Evolutionary conservation across 2,329 filamentous ascomycete species (phyloP).

Genomic region (Pseudodiploospora longispora): DNA sequence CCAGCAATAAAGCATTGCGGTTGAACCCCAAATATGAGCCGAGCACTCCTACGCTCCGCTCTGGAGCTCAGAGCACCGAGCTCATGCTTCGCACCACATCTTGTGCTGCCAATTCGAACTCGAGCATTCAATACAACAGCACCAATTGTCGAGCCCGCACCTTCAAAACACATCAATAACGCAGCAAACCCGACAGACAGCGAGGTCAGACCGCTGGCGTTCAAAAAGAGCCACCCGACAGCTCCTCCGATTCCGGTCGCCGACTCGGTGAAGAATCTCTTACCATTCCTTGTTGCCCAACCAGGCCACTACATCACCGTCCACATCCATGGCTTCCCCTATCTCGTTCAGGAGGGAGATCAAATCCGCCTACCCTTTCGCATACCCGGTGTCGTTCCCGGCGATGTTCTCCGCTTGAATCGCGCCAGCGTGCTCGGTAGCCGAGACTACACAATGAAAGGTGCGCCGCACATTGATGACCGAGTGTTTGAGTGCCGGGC

Average conservation of each 20-base stretch:
- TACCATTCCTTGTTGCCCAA: conserved; percentile 66
- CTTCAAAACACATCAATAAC: conserved; percentile 27
- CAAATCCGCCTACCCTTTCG: conserved; percentile 68
- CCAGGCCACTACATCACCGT: conserved; percentile 69
- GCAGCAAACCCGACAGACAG: conserved; percentile 27
- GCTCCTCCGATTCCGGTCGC: conserved; percentile 35
- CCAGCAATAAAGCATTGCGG: conserved; percentile 11
- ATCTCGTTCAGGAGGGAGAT: conserved; percentile 72
- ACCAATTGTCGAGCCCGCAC: conserved; percentile 37
- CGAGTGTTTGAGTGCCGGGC: conserved; percentile 77
- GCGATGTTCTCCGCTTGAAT: conserved; percentile 82
- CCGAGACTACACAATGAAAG: conserved; percentile 83
- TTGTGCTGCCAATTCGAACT: conserved; percentile 28
- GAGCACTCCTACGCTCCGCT: conserved; percentile 55
- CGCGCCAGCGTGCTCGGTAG: conserved; percentile 75
- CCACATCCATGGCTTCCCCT: conserved; percentile 71
- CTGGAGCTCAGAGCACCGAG: conserved; percentile 47
- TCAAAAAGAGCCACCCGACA: conserved; percentile 31
- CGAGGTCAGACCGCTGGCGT: conserved; percentile 26
- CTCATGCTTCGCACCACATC: conserved; percentile 15
- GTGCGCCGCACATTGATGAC: conserved; percentile 74
- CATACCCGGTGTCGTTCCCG: conserved; percentile 67
- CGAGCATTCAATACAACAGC: conserved; percentile 41
- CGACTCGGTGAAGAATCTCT: conserved; percentile 49
- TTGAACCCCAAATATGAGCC: conserved; percentile 37